Evolutionary conservation across 1,139 yeast genomes (phyloP), one percentile per base, ranked within the genome.

Genomic region (Maudiozyma humilis): DNA sequence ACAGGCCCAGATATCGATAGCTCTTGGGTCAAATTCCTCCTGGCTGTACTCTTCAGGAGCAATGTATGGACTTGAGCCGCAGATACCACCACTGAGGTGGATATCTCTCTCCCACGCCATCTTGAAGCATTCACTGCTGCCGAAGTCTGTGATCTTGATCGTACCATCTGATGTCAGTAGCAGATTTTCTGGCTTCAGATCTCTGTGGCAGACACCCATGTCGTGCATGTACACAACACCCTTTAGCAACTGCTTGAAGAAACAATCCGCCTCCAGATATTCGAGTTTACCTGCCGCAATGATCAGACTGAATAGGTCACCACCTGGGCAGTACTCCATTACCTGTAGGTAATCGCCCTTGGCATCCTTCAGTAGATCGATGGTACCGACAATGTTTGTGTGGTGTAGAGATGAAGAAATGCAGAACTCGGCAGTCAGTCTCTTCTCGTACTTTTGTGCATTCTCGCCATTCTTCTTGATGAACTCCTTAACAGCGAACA

Each of bases 151-250:
- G 50, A 91, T 88, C 63, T 91, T 91, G 47, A 91, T 66, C 18
- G 75, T 70, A 33, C 98, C 98, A 49, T 74, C 72, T 44, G 82
- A 79, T 1, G 96, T 87, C 40, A 91, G 68, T 44, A 91, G 67
- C 33, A 91, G 66, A 63, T 91, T 91, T 60, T 91, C 98, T 0
- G 98, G 98, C 66, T 91, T 91, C 54, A 91, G 71, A 62, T 91
- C 98, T 48, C 97, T 75, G 64, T 91, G 98, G 29, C 94, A 83
- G 39, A 91, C 96, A 34, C 97, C 97, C 94, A 88, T 85, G 40
- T 85, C 86, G 66, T 91, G 98, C 95, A 91, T 87, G 67, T 88
- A 91, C 45, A 80, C 84, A 33, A 91, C 95, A 31, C 96, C 98
- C 46, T 89, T 71, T 45, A 91, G 77, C 44, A 91, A 70, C 62